Evolutionary conservation across 257 asterid species (phyloP).

Genomic region (Solanum verrucosum): DNA sequence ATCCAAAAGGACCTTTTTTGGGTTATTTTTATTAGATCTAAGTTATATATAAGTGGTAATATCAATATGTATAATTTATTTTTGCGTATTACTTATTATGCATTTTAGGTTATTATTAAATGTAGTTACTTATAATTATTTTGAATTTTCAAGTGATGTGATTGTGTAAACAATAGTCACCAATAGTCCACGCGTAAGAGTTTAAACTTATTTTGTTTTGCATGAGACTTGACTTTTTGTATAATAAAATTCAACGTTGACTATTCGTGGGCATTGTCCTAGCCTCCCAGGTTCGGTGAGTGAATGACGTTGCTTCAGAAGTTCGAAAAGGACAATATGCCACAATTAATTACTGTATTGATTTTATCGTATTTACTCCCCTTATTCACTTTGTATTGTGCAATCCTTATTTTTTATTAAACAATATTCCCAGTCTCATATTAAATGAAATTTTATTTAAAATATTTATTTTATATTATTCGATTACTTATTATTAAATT

Average conservation of each 20-base stretch:
- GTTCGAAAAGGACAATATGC: not conserved
- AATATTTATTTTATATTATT: no score
- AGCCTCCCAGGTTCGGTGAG: not conserved
- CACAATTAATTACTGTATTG: not conserved
- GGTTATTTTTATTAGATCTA: not conserved
- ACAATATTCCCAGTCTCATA: no score
- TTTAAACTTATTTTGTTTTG: not conserved
- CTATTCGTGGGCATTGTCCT: not conserved
- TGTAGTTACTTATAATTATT: not conserved
- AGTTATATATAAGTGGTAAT: no score
- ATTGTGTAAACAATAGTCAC: not conserved
- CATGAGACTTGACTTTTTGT: not conserved
- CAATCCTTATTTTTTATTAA: no score
- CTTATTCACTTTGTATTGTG: no score
- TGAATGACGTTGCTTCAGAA: not conserved
- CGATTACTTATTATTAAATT: no score
- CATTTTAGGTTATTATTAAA: not conserved
- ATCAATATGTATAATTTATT: not conserved
- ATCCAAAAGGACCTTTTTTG: not conserved
- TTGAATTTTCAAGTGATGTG: not conserved
- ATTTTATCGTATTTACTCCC: no score
- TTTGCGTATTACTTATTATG: not conserved
- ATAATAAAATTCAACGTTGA: not conserved
- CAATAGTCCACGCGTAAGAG: not conserved
- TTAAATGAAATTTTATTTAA: no score